Evolutionary conservation across 2,329 filamentous ascomycete species (phyloP).

Genomic region (Colletotrichum incanum): DNA sequence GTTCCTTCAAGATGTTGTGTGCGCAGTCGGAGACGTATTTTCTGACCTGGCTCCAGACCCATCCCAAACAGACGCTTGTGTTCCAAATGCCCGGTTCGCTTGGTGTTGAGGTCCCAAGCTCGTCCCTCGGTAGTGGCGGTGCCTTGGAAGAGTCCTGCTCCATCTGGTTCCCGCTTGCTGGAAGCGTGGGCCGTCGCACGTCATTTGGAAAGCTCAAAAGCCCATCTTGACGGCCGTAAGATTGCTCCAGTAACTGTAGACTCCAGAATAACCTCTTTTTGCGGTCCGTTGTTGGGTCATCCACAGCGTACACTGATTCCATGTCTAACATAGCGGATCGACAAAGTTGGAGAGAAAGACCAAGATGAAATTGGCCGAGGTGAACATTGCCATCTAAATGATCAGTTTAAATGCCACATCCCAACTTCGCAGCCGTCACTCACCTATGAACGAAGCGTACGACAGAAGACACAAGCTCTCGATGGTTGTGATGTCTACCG

Average conservation of each 20-base stretch:
- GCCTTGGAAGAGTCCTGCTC: constrained; percentile 51
- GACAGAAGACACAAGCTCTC: constrained; percentile 67
- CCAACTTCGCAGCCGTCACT: constrained; percentile 1
- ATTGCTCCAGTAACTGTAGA: constrained; percentile 65
- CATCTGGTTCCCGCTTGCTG: constrained; percentile 45
- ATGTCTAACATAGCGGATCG: constrained; percentile 65
- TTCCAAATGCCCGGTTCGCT: constrained; percentile 66
- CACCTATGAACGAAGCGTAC: constrained; percentile 66
- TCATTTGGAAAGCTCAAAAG: constrained; percentile 60
- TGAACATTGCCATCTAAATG: constrained; percentile 63
- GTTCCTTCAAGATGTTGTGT: constrained; percentile 63
- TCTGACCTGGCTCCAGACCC: constrained; percentile 65
- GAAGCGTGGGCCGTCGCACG: constrained; percentile 56
- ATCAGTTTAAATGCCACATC: constrained; percentile 20
- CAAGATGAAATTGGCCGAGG: constrained; percentile 66
- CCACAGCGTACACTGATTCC: constrained; percentile 55
- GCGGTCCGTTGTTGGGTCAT: constrained; percentile 57
- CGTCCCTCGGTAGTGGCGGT: constrained; percentile 61
- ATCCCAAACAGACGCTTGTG: constrained; percentile 63
- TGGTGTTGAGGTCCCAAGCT: constrained; percentile 58
- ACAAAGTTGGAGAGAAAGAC: constrained; percentile 65
- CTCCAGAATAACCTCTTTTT: constrained; percentile 69
- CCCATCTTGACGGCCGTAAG: constrained; percentile 63
- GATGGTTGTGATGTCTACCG: constrained; percentile 64
- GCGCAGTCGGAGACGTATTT: constrained; percentile 65